phyloP scores from a whole-genome alignment of 2,329 filamentous ascomycete species.

The Cryphonectria carpinicola region DNA sequence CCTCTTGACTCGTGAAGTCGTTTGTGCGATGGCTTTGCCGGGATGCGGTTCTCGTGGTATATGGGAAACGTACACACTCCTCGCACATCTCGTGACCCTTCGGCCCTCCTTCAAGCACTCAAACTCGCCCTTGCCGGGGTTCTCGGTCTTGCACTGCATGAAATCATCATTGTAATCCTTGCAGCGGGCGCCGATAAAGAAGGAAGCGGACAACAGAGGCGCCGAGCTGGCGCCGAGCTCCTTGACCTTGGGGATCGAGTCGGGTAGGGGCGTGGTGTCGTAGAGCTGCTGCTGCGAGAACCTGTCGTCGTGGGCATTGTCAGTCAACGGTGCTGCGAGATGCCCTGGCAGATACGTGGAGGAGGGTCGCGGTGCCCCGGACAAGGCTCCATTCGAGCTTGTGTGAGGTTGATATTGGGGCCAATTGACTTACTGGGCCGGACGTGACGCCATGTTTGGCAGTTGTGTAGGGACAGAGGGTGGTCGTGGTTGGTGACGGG shows the following conservation, averaged over 20 bases:
- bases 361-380: neutral
- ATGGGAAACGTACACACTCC: conserved; percentile 79
- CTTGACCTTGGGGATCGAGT: conserved; percentile 87
- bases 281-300: conserved; percentile 94
- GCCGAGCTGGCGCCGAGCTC: conserved; percentile 94
- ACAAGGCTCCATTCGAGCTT: neutral
- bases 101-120: conserved; percentile 96
- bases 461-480: conserved; percentile 40
- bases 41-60: neutral
- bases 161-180: conserved; percentile 97
- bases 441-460: conserved; percentile 63
- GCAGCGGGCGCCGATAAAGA: conserved; percentile 97
- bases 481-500: conserved; percentile 22
- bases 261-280: conserved; percentile 94
- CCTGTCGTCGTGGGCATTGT: conserved; percentile 50
- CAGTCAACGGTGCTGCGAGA: neutral
- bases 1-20: neutral
- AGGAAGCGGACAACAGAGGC: conserved; percentile 87
- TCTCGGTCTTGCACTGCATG: conserved; percentile 99
- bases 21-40: neutral
- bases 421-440: conserved; percentile 56
- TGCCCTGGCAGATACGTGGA: neutral
- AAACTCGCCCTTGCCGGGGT: conserved; percentile 86
- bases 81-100: conserved; percentile 94
- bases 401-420: neutral